These are phyloP conservation scores for Gelatoporia subvermispora DNA, from an alignment of 768 basidiomycete genomes.

Conservation along the genomic window DNA sequence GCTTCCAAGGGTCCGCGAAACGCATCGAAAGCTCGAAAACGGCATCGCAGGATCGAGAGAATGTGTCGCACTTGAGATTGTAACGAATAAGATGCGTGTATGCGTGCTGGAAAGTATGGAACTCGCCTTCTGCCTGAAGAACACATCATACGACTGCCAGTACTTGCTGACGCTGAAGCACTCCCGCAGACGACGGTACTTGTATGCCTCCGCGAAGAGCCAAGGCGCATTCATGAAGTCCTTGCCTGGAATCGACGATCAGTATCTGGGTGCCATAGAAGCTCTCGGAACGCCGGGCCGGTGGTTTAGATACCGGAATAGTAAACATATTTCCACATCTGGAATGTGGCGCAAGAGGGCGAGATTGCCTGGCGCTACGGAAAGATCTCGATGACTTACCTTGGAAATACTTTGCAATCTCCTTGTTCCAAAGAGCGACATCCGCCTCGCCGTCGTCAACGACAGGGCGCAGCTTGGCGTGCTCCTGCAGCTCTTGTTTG, in stretches of 20 bases:
- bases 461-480: slow-evolving; percentile 81
- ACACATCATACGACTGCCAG: slow-evolving; percentile 91
- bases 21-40: slow-evolving; percentile 93
- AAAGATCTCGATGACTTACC: slow-evolving; percentile 35
- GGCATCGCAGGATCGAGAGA: slow-evolving; percentile 86
- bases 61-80: slow-evolving; percentile 75
- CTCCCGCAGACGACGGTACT: slow-evolving; percentile 87
- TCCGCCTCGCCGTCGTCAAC: slow-evolving; percentile 90
- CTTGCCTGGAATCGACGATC: slow-evolving; percentile 47
- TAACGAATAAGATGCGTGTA: neutral
- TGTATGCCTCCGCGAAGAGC: slow-evolving; percentile 95
- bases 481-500: slow-evolving; percentile 82
- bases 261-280: neutral
- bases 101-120: neutral
- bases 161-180: slow-evolving; percentile 89
- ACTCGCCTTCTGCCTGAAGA: slow-evolving; percentile 83
- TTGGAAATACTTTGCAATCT: slow-evolving; percentile 92
- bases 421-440: slow-evolving; percentile 95
- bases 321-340: neutral
- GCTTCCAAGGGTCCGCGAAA: slow-evolving; percentile 80
- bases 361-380: neutral
- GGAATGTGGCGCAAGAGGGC: neutral
- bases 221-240: slow-evolving; percentile 96
- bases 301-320: neutral
- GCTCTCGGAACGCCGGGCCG: no score